A percentile compares a stretch with the other conserved stretches of the same genome.
These are phyloP conservation scores for Arthrocladium fulminans DNA, from an alignment of 2,329 filamentous ascomycete genomes.

Conservation along the genomic window DNA sequence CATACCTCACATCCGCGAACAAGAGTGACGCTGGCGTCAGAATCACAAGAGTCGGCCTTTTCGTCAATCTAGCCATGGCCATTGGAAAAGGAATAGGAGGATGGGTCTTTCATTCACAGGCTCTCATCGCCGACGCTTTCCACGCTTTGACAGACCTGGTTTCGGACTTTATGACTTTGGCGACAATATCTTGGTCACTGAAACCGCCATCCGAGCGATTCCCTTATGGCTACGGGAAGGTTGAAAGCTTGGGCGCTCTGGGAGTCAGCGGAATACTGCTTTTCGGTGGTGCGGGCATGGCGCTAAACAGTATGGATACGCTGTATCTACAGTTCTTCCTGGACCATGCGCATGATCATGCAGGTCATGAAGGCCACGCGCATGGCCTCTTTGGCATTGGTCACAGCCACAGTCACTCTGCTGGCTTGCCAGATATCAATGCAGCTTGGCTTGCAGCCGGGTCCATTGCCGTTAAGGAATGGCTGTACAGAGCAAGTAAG, in stretches of 20 bases:
- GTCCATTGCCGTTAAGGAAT: slow-evolving; percentile 89
- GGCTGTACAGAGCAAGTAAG: slow-evolving; percentile 92
- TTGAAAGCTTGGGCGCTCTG: slow-evolving; percentile 90
- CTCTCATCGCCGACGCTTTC: slow-evolving; percentile 86
- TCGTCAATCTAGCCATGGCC: slow-evolving; percentile 89
- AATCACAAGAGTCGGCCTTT: slow-evolving; percentile 81
- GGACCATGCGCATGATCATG: slow-evolving; percentile 46
- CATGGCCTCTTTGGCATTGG: slow-evolving; percentile 46
- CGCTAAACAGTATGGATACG: slow-evolving; percentile 62
- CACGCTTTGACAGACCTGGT: slow-evolving; percentile 93
- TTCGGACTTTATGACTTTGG: slow-evolving; percentile 86
- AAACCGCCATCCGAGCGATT: slow-evolving; percentile 75
- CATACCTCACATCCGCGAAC: slow-evolving; percentile 69
- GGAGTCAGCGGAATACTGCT: slow-evolving; percentile 89
- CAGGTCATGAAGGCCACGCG: slow-evolving; percentile 21
- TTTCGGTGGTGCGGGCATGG: slow-evolving; percentile 85
- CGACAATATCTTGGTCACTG: slow-evolving; percentile 88
- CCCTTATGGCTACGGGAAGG: slow-evolving; percentile 87
- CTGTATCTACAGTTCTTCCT: slow-evolving; percentile 66
- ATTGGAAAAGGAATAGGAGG: slow-evolving; percentile 86
- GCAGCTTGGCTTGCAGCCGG: slow-evolving; percentile 89
- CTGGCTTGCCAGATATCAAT: slow-evolving; percentile 71
- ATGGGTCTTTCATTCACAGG: slow-evolving; percentile 89
- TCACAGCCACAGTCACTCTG: slow-evolving; percentile 57
- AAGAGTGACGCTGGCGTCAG: slow-evolving; percentile 88